Evolutionary conservation across 257 asterid genomes (phyloP), one percentile per base, ranked within the genome.

Genomic region (Paraleonurus japonicus): DNA sequence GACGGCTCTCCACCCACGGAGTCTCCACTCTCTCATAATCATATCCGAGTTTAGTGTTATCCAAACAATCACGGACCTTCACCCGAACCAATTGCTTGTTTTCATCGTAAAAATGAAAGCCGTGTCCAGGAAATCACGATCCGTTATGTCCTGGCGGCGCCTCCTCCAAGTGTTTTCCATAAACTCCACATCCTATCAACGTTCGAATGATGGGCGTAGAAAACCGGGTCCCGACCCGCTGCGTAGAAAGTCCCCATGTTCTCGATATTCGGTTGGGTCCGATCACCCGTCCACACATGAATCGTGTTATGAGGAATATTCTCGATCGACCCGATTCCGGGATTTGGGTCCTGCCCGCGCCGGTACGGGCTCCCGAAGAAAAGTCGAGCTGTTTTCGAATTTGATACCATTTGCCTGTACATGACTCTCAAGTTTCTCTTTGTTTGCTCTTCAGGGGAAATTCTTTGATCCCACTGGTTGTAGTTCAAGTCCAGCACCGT

Each of bases 171-270:
- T 15, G 79, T 76, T 73, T 92, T 92, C 96, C 98, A 89, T 0
- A 92, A 8, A 6, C 28, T 74, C 98, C 96, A 92, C 84, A 92
- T 23, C 16, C 98, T 63, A n/a, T 92, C 96, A 4, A 89, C 74
- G 50, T 92, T 92, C 2, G 92, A 77, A 70, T 89, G 98, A 30
- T 92, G 98, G 7, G 87, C 95, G 50, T 20, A 89, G 79, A 92
- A 92, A 0, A 92, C 73, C 30, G 96, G 96, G 73, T 92, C 98
- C 0, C 95, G 71, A 0, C 79, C 96, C 2, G 98, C 96, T 0
- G 98, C 88, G 83, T 92, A 89, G 74, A 92, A 92, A 53, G 81
- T 83, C 0, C 98, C 96, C 98, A 92, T 92, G 77, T 92, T 27
- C 65, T 92, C 98, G 0, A 22, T 0, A 26, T 86, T 85, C 0